phyloP scores from a whole-genome alignment of 257 asterid genomes.

The Paraleonurus japonicus region DNA sequence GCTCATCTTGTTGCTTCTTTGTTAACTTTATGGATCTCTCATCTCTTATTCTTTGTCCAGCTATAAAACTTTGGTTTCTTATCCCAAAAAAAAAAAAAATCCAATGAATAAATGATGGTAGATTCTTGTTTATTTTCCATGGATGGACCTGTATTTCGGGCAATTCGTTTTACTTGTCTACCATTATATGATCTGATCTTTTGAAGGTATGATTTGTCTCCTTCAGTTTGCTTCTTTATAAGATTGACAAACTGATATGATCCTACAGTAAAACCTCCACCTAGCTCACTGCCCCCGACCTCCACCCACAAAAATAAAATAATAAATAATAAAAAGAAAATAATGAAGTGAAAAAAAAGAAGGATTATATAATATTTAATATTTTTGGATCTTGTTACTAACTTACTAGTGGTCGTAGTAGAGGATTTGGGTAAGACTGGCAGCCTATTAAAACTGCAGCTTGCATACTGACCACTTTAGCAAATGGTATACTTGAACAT shows the following conservation, averaged over 20 bases:
- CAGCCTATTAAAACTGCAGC: background rate
- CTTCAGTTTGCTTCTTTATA: background rate
- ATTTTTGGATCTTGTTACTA: background rate
- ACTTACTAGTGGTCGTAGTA: background rate
- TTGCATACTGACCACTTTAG: background rate
- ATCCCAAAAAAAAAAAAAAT: no score
- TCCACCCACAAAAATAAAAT: background rate
- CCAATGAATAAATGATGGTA: background rate
- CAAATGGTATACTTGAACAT: background rate
- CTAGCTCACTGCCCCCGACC: background rate
- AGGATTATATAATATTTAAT: background rate
- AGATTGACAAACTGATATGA: background rate
- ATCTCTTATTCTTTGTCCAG: no score
- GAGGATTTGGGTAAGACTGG: background rate
- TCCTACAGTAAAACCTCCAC: background rate
- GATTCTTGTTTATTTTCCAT: background rate
- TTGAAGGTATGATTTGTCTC: background rate
- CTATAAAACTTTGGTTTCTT: no score
- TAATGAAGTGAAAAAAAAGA: background rate
- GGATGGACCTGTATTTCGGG: background rate
- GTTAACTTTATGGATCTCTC: no score
- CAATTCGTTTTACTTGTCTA: background rate
- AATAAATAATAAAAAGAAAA: background rate
- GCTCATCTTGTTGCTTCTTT: no score
- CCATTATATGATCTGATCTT: background rate